These are phyloP conservation scores for Wallacemonas sp. DNA, from an alignment of 208 protist genomes.

Conservation along the genomic window DNA sequence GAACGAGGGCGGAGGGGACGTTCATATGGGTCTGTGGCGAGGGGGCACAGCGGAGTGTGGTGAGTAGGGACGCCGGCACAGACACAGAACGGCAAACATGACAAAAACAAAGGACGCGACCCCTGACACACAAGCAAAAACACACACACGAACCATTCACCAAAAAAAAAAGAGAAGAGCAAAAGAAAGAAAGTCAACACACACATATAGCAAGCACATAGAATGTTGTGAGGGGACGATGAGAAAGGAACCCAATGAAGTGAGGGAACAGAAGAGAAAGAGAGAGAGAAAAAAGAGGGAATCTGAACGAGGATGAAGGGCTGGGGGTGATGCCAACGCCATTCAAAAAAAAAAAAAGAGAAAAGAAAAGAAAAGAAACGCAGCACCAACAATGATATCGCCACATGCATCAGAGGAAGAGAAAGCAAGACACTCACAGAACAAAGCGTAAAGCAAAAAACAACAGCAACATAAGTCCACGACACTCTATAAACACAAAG, in stretches of 20 bases:
- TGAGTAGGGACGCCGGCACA: too few species aligned
- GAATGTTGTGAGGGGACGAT: not conserved
- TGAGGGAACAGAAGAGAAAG: conserved; percentile 16
- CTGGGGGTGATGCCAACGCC: too few species aligned
- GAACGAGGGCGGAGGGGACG: too few species aligned
- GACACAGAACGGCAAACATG: too few species aligned
- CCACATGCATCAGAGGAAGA: not conserved
- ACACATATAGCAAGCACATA: conserved; percentile 16
- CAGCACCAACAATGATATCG: not conserved
- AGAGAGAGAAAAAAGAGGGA: conserved; percentile 27
- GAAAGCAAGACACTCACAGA: too few species aligned
- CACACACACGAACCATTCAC: not conserved
- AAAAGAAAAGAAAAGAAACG: conserved; percentile 20
- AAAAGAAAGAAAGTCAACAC: conserved; percentile 6
- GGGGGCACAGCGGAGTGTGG: too few species aligned
- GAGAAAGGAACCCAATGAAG: conserved; percentile 11
- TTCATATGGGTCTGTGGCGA: too few species aligned
- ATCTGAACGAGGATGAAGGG: conserved; percentile 5
- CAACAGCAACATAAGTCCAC: too few species aligned
- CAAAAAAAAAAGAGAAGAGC: not conserved
- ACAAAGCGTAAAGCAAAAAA: too few species aligned
- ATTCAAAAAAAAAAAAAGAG: not conserved
- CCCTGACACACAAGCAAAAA: not conserved
- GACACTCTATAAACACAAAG: too few species aligned
- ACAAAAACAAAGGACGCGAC: too few species aligned